Base-by-base conservation (phyloP, 768 basidiomycete species). In the Lactarius hatsudake region DNA sequence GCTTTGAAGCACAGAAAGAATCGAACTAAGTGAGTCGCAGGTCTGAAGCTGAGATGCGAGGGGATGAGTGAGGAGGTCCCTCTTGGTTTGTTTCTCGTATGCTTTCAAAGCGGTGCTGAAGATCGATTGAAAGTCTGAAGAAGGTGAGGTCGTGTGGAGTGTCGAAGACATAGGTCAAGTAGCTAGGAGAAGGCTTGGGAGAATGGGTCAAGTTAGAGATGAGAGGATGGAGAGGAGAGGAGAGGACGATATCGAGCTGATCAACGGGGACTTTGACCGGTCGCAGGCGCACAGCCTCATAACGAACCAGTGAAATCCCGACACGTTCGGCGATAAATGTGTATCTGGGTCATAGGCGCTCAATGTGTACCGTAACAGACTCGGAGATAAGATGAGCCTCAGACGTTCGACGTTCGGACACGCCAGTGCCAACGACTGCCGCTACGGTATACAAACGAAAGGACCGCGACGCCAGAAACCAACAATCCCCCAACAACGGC, bases 61-160 rank as follows among this genome's bases (percentile, higher is more conserved):
- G 3, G 61, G 61, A 51, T 61, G 61, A 5, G 32, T 17, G 23
- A 53, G 20, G 13, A 61, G 43, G 48, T 61, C 61, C 18, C 8
- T 53, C 48, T 38, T 53, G 1, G 61, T 61, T 18, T 38, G 30
- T n/a, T n/a, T 53, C 45, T 48, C 48, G n/a, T 61, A 51, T 8
- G 43, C 61, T 23, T 61, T 61, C 61, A 61, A 53, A 15, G 61
- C 61, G 10, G 30, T 38, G 20, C 15, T 53, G n/a, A 61, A 51
- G 17, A 61, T 23, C 5, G 2, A 5, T 28, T n/a, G 45, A 32
- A 61, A 53, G 32, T 61, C 38, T 15, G 48, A n/a, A 3, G 18
- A 17, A 4, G 59, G 12, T 13, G 42, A 20, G 5, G 13, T 26
- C 6, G 7, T 13, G 2, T 1, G 26, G 23, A 13, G 2, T 5